Conservation (phyloP, 176 grass and related monocot species). For the Panicum miliaceum region DNA sequence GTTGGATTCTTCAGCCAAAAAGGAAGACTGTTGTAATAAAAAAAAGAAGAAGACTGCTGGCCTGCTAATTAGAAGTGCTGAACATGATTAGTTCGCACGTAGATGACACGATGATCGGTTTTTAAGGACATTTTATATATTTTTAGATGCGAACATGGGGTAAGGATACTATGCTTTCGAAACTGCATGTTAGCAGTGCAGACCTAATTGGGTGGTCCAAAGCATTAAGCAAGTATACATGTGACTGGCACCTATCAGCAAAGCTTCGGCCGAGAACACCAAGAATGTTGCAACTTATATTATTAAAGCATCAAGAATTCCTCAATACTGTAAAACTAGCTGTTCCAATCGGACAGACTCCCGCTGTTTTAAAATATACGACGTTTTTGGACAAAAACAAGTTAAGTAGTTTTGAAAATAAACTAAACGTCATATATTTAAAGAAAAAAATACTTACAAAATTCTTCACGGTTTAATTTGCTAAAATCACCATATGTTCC, state of each 20-base stretch:
- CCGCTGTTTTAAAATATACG: too few relatives aligned
- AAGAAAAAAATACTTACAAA: background rate
- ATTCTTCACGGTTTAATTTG: background rate
- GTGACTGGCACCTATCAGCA: conserved; percentile 26
- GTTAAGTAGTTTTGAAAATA: too few relatives aligned
- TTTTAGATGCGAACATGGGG: background rate
- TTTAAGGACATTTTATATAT: background rate
- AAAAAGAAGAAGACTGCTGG: background rate
- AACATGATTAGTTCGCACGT: conserved; percentile 44
- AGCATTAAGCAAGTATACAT: conserved; percentile 21
- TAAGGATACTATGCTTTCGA: conserved; percentile 7
- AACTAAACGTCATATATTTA: too few relatives aligned
- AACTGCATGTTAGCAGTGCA: conserved; percentile 2
- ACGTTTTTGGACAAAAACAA: too few relatives aligned
- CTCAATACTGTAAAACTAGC: background rate
- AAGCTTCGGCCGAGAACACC: background rate
- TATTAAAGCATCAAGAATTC: background rate
- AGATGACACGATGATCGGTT: background rate
- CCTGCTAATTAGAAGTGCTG: conserved; percentile 6
- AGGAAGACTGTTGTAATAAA: background rate
- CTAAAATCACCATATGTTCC: background rate
- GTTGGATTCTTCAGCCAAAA: background rate
- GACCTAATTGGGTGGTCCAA: conserved; percentile 36
- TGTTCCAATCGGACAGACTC: background rate
- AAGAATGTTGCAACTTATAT: background rate